Evolutionary conservation across 1,284 basidiomycete species (phyloP).

Genomic region (Puccinia polysora): DNA sequence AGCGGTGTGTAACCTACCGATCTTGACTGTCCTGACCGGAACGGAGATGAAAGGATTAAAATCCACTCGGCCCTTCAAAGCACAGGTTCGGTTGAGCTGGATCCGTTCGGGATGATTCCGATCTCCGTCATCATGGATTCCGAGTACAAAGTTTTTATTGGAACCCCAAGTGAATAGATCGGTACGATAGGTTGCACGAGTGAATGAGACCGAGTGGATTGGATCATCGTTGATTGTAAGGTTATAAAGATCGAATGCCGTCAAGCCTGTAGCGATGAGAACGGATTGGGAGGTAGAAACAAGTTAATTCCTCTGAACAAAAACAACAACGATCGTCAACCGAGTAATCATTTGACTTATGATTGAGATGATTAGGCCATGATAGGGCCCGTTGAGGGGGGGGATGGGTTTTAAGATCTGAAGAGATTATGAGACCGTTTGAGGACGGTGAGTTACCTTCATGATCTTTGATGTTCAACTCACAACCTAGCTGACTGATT

Average conservation of each 20-base stretch:
- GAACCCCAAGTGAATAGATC: slow-evolving; percentile 86
- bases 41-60: slow-evolving; percentile 13
- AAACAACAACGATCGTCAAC: too few relatives aligned
- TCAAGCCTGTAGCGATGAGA: slow-evolving; percentile 57
- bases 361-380: background rate
- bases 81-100: slow-evolving; percentile 58
- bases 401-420: background rate
- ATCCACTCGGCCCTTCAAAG: too few relatives aligned
- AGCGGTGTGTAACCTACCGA: slow-evolving; percentile 31
- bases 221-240: slow-evolving; percentile 69
- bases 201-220: background rate
- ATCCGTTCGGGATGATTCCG: slow-evolving; percentile 75
- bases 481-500: slow-evolving; percentile 68
- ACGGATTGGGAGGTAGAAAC: background rate
- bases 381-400: too few relatives aligned
- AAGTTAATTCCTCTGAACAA: too few relatives aligned
- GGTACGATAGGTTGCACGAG: slow-evolving; percentile 44
- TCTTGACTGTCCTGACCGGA: slow-evolving; percentile 13
- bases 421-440: too few relatives aligned
- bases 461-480: slow-evolving; percentile 70
- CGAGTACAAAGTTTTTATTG: slow-evolving; percentile 66
- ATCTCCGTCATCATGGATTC: slow-evolving; percentile 74
- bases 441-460: slow-evolving; percentile 61
- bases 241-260: slow-evolving; percentile 90
- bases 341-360: too few relatives aligned